These are phyloP conservation scores for Neckera pumila DNA, from an alignment of 225 moss, liverwort and hornwort species.

Conservation along the genomic window DNA sequence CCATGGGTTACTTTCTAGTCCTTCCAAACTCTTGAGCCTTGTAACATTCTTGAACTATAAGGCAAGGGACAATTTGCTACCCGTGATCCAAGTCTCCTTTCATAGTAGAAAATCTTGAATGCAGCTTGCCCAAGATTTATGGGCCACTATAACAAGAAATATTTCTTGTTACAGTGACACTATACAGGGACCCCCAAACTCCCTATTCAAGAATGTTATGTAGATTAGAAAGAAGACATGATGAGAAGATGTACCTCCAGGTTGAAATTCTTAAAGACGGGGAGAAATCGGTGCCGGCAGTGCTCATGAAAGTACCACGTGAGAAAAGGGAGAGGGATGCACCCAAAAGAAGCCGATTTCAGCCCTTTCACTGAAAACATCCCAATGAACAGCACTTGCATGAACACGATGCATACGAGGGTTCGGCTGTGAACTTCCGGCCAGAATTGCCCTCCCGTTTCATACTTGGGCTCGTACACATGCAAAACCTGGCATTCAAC, in stretches of 20 bases:
- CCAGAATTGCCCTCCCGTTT: slow-evolving; percentile 88
- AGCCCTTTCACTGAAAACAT: slow-evolving; percentile 63
- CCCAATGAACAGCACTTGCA: slow-evolving; percentile 91
- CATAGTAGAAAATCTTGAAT: neutral
- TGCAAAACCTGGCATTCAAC: slow-evolving; percentile 46
- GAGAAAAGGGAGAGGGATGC: slow-evolving; percentile 56
- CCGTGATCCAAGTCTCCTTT: neutral
- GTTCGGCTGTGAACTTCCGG: slow-evolving; percentile 73
- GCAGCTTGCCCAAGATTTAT: neutral
- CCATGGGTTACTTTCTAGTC: neutral
- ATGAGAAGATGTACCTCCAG: slow-evolving; percentile 44
- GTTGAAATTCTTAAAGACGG: slow-evolving; percentile 42
- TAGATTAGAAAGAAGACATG: neutral
- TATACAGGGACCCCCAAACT: neutral
- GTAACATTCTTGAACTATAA: neutral
- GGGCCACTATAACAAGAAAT: neutral
- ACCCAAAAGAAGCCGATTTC: slow-evolving; percentile 29
- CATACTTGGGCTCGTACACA: slow-evolving; percentile 78
- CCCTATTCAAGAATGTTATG: neutral
- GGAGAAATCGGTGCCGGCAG: slow-evolving; percentile 58
- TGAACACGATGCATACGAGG: slow-evolving; percentile 34
- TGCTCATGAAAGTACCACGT: slow-evolving; percentile 55
- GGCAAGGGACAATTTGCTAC: too few species aligned
- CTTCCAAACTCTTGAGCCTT: neutral
- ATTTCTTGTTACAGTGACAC: neutral